These are phyloP conservation scores for Ceratocystiopsis brevicomis DNA, from an alignment of 2,329 filamentous ascomycete species.

Conservation along the genomic window DNA sequence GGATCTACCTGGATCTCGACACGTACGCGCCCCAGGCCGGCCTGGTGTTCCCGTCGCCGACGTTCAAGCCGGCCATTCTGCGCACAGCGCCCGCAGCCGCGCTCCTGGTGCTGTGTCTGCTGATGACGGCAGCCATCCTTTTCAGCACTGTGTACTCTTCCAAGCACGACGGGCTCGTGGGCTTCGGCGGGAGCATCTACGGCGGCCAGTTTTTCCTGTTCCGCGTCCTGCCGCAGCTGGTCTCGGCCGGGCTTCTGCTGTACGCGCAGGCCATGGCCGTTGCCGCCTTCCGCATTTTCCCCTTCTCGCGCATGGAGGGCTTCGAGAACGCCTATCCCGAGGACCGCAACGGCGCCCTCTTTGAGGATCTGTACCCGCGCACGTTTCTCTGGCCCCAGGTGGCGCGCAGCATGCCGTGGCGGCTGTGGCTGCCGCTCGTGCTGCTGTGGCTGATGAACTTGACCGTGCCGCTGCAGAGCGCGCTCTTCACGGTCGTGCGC, in stretches of 20 bases:
- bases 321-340: conserved; percentile 26
- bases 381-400: conserved; percentile 44
- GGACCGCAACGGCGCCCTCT: conserved; percentile 45
- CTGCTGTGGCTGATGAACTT: conserved; percentile 64
- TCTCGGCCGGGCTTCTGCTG: conserved; percentile 52
- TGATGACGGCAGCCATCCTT: conserved; percentile 55
- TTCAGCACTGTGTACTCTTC: conserved; percentile 54
- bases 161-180: conserved; percentile 42
- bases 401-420: conserved; percentile 36
- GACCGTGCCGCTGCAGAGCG: conserved; percentile 63
- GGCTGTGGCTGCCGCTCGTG: conserved; percentile 46
- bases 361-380: conserved; percentile 48
- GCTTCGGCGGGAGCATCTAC: conserved; percentile 47
- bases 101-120: conserved; percentile 40
- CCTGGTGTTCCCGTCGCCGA: conserved; percentile 23
- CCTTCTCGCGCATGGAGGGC: conserved; percentile 60
- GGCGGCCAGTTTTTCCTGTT: conserved; percentile 69
- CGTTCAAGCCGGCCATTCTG: conserved; percentile 53
- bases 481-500: conserved; percentile 48
- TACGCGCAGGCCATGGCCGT: conserved; percentile 60
- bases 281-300: conserved; percentile 56
- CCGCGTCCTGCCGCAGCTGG: conserved; percentile 61
- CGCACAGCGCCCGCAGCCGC: conserved; percentile 43
- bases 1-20: conserved; percentile 4
- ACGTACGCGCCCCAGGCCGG: conserved; percentile 2